These are phyloP conservation scores for Ceratocystis papillata DNA, from an alignment of 2,329 filamentous ascomycete species.

Conservation along the genomic window DNA sequence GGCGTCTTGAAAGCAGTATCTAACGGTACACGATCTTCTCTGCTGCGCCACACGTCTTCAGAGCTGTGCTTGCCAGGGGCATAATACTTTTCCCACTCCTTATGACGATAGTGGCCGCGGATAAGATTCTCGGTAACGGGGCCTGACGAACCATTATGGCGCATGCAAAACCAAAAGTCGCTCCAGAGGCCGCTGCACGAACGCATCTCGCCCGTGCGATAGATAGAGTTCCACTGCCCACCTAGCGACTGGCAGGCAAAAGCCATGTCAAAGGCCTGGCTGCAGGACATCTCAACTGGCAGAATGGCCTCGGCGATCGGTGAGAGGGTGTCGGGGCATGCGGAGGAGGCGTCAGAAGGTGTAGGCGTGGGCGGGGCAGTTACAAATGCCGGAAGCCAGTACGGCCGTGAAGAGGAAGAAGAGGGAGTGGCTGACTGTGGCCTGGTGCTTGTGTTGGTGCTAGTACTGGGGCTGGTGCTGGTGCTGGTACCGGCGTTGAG, in stretches of 20 bases:
- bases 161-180: slow-evolving; percentile 98
- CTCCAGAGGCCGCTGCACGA: slow-evolving; percentile 77
- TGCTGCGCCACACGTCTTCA: slow-evolving; percentile 80
- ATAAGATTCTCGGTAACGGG: slow-evolving; percentile 51
- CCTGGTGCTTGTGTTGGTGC: slow-evolving; percentile 22
- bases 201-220: slow-evolving; percentile 69
- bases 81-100: slow-evolving; percentile 51
- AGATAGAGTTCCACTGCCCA: slow-evolving; percentile 84
- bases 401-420: slow-evolving; percentile 27
- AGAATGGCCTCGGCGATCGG: slow-evolving; percentile 57
- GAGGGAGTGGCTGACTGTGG: slow-evolving; percentile 8
- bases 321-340: slow-evolving; percentile 23
- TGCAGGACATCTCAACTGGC: slow-evolving; percentile 76
- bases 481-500: slow-evolving; percentile 23
- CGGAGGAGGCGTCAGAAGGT: slow-evolving; percentile 15
- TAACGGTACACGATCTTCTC: slow-evolving; percentile 48
- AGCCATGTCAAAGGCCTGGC: slow-evolving; percentile 78
- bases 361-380: slow-evolving; percentile 30
- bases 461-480: slow-evolving; percentile 12
- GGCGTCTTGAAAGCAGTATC: slow-evolving; percentile 38
- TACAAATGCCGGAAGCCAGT: slow-evolving; percentile 28
- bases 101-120: slow-evolving; percentile 55
- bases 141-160: slow-evolving; percentile 50
- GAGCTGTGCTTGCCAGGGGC: slow-evolving; percentile 55
- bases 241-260: slow-evolving; percentile 90